Evolutionary conservation across 164 flowering plant species (phyloP).

Genomic region (Euptelea pleiosperma): DNA sequence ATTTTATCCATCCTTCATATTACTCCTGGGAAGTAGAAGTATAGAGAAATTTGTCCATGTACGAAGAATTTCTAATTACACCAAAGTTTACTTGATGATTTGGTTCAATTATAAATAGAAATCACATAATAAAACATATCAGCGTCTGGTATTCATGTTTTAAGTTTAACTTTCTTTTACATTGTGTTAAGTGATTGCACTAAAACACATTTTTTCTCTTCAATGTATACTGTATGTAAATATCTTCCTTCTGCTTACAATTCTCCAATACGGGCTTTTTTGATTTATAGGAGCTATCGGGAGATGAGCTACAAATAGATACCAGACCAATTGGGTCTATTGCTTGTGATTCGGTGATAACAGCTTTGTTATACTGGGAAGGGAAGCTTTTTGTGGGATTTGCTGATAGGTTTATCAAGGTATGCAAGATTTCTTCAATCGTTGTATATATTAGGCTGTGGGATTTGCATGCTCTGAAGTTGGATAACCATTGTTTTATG

Average conservation of each 20-base stretch:
- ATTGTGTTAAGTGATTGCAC: background rate
- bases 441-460: background rate
- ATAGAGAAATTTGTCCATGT: background rate
- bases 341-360: constrained; percentile 53
- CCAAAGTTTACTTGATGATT: background rate
- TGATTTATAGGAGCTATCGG: constrained; percentile 51
- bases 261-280: background rate
- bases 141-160: background rate
- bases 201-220: background rate
- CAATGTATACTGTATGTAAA: background rate
- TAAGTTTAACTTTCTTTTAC: background rate
- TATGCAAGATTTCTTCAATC: constrained; percentile 13
- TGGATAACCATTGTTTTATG: no score
- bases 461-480: no score
- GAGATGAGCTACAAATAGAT: constrained; percentile 50
- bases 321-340: constrained; percentile 47
- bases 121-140: no score
- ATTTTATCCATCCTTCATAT: background rate
- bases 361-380: constrained; percentile 56
- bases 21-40: background rate
- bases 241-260: background rate
- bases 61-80: background rate
- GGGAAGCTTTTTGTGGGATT: constrained; percentile 79
- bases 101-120: no score
- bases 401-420: constrained; percentile 68